These are phyloP conservation scores for Calonectria pseudoturangicola DNA, from an alignment of 2,329 filamentous ascomycete species.

Conservation along the genomic window DNA sequence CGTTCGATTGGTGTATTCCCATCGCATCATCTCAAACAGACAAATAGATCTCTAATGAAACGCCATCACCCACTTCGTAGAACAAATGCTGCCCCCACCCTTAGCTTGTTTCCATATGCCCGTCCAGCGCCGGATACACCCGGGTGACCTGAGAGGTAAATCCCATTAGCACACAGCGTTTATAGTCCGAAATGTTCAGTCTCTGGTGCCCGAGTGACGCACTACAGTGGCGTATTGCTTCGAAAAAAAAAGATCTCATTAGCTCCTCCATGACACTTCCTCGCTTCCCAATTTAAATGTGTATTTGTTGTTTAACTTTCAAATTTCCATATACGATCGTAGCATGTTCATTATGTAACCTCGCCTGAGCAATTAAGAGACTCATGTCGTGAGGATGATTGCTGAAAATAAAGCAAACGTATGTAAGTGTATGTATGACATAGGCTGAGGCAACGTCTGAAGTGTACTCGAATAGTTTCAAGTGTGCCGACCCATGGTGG, in stretches of 20 bases:
- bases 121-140: constrained; percentile 6
- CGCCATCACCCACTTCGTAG: constrained; percentile 11
- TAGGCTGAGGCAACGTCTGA: constrained; percentile 19
- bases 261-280: constrained; percentile 32
- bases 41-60: constrained; percentile 18
- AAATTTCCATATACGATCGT: constrained; percentile 26
- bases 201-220: constrained; percentile 1
- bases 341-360: constrained; percentile 35
- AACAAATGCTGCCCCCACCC: constrained; percentile 5
- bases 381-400: constrained; percentile 30
- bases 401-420: constrained; percentile 25
- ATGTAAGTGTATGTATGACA: constrained; percentile 23
- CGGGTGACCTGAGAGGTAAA: background rate
- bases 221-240: constrained; percentile 12
- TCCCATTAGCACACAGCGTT: background rate
- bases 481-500: background rate
- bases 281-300: constrained; percentile 14
- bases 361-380: constrained; percentile 17
- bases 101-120: constrained; percentile 11
- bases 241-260: constrained; percentile 20
- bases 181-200: background rate
- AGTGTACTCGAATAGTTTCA: background rate
- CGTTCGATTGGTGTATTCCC: constrained; percentile 32
- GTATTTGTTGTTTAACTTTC: constrained; percentile 27
- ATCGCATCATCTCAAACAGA: constrained; percentile 1